A percentile compares a stretch with the other conserved stretches of the same genome.
Evolutionary conservation across 2,329 filamentous ascomycete species (phyloP).

Genomic region (Tolypocladium inflatum): DNA sequence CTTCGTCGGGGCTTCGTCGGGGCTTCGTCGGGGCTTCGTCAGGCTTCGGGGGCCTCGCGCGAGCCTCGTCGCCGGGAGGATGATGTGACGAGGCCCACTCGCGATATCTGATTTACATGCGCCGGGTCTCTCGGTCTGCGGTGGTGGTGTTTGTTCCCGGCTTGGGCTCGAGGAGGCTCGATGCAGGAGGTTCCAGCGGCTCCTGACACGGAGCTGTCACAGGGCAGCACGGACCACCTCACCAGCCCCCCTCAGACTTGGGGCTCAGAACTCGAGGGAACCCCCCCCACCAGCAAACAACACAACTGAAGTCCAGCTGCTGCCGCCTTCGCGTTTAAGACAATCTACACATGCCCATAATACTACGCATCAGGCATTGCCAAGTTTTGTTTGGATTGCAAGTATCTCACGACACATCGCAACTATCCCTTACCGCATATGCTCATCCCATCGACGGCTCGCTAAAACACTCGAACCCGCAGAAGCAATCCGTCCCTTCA

Average conservation of each 20-base stretch:
- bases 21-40: slow-evolving; percentile 2
- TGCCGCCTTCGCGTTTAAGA: background rate
- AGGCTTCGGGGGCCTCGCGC: background rate
- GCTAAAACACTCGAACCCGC: too few relatives aligned
- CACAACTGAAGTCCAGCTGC: too few relatives aligned
- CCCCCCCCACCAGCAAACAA: background rate
- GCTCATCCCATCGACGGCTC: background rate
- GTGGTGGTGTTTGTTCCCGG: background rate
- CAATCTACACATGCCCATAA: background rate
- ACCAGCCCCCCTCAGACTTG: too few relatives aligned
- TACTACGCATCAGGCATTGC: background rate
- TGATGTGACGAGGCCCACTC: background rate
- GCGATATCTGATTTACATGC: background rate
- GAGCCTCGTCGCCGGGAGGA: slow-evolving; percentile 8
- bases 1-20: background rate
- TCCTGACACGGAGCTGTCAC: background rate
- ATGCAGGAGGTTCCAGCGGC: background rate
- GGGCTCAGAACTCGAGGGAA: too few relatives aligned
- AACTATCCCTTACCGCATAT: background rate
- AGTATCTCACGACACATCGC: background rate
- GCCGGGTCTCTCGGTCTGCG: background rate
- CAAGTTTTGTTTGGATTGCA: background rate
- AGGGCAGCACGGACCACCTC: background rate
- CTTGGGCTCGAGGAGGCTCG: background rate
- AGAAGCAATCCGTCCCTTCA: background rate